Base-by-base conservation (phyloP, 176 grass and related monocot species). In the Hyparrhenia diplandra region DNA sequence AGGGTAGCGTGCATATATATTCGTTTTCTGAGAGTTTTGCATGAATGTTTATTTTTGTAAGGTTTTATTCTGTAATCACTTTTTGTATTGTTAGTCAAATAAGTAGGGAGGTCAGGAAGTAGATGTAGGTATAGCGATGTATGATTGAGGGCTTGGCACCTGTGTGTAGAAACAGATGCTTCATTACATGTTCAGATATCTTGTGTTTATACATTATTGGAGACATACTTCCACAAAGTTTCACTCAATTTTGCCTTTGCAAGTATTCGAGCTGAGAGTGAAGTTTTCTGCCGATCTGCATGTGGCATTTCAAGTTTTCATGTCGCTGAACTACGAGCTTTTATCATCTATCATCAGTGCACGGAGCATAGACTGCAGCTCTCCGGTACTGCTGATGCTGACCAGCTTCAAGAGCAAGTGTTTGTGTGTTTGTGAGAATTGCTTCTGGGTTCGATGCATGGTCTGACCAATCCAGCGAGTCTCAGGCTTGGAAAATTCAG, bases 1-100 rank as follows among this genome's bases (percentile, higher is more conserved):
- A 68, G 61, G 47, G 4, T 64, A 75, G 3, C 29, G 78, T 76
- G 63, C 52, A 75, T 86, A n/a, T n/a, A n/a, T n/a, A 81, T 83
- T 72, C 43, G 27, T 65, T 88, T 55, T 31, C 45, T 5, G 8
- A 58, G 34, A 57, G 58, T 67, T n/a, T 67, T 78, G 35, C 59
- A 37, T 59, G 55, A 16, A 25, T 25, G n/a, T n/a, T 60, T 60
- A 49, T 61, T 62, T 28, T 30, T 29, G 25, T 74, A 27, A 64
- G 11, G 21, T 35, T 5, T 16, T 81, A 16, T 23, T 16, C 39
- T 67, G n/a, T 81, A 80, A 68, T 81, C 21, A 46, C 66, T 59
- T 68, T n/a, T n/a, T n/a, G n/a, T n/a, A n/a, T n/a, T n/a, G n/a
- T n/a, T 49, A 69, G 37, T 23, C 13, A 61, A 75, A 81, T 42